phyloP scores from a whole-genome alignment of 148 eudicot genomes.

The Fallopia convolvulus region DNA sequence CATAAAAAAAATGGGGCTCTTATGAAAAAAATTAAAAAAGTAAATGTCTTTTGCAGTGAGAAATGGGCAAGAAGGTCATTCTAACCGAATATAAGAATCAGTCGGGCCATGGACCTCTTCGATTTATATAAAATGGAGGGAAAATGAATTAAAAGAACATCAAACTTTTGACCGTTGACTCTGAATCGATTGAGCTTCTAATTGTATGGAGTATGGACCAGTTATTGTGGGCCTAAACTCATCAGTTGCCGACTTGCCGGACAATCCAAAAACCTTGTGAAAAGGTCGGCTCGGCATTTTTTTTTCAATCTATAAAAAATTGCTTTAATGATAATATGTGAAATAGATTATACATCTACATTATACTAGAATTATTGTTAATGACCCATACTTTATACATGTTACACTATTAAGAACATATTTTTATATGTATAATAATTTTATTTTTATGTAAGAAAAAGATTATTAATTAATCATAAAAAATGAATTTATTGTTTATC shows the following conservation, averaged over 20 bases:
- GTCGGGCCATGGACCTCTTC: background rate
- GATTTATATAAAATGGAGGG: background rate
- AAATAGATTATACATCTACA: too few species aligned
- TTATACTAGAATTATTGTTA: too few species aligned
- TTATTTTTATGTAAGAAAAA: too few species aligned
- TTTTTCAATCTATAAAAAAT: background rate
- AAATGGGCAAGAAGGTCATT: background rate
- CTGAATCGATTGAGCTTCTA: background rate
- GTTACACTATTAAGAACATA: too few species aligned
- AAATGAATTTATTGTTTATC: too few species aligned
- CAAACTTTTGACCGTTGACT: background rate
- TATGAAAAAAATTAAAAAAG: too few species aligned
- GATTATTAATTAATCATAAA: too few species aligned
- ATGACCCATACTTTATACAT: too few species aligned
- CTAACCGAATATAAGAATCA: background rate
- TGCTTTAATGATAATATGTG: too few species aligned
- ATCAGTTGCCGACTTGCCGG: background rate
- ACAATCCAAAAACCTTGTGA: background rate
- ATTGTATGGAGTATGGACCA: background rate
- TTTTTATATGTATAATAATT: too few species aligned
- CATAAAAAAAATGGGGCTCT: too few species aligned
- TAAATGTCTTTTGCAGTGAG: background rate
- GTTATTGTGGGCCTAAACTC: background rate
- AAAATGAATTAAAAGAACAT: background rate
- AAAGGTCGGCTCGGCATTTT: background rate